These are phyloP conservation scores for Diaporthe sp. DNA, from an alignment of 2,329 filamentous ascomycete genomes.

Conservation along the genomic window DNA sequence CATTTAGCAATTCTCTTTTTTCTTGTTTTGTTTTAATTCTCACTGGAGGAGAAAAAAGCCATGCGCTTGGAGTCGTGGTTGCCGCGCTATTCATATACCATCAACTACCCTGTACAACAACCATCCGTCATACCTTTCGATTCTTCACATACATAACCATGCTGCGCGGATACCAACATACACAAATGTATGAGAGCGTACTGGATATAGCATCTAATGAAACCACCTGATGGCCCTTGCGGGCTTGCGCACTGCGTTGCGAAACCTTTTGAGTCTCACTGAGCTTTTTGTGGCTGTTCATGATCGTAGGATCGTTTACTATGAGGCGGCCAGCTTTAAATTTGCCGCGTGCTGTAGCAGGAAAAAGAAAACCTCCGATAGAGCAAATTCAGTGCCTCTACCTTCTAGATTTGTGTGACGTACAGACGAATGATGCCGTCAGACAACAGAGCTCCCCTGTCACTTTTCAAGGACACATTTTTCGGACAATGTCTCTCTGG, in stretches of 20 bases:
- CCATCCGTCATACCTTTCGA: conserved; percentile 20
- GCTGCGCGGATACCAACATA: conserved; percentile 35
- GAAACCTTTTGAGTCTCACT: background rate
- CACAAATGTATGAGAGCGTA: conserved; percentile 23
- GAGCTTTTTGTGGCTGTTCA: background rate
- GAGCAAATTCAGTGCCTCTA: background rate
- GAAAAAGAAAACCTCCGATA: background rate
- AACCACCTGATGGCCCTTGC: conserved; percentile 22
- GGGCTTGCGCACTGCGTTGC: background rate
- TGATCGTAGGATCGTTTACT: background rate
- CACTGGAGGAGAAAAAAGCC: conserved; percentile 25
- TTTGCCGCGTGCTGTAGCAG: background rate
- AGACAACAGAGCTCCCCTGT: too few species aligned
- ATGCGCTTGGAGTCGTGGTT: conserved; percentile 23
- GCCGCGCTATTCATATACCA: conserved; percentile 28
- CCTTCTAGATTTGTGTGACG: too few species aligned
- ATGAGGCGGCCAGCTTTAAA: background rate
- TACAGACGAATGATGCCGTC: too few species aligned
- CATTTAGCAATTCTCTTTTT: conserved; percentile 17
- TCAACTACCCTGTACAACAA: conserved; percentile 33
- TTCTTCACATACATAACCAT: conserved; percentile 35
- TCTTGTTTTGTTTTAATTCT: conserved; percentile 22
- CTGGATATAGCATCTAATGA: conserved; percentile 39
- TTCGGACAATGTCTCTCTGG: too few species aligned
- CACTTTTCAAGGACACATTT: too few species aligned